Conservation (phyloP, 164 flowering plant species). For the Vitis vinifera region DNA sequence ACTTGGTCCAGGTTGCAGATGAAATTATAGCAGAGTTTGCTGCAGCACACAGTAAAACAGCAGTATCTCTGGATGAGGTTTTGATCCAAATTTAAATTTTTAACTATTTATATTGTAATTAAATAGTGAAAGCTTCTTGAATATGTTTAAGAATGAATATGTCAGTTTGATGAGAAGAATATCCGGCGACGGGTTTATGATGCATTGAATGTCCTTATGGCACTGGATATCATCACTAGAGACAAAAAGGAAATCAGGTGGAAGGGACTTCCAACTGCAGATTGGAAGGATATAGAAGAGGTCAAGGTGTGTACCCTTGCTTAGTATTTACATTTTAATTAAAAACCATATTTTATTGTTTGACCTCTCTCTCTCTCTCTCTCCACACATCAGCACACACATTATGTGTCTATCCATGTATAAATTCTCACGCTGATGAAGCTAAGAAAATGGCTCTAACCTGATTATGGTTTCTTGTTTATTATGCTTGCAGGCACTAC, state of each 20-base stretch:
- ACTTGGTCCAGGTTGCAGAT: constrained; percentile 36
- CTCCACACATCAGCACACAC: not conserved
- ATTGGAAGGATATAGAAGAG: constrained; percentile 28
- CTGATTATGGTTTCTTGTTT: not conserved
- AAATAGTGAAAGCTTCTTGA: not conserved
- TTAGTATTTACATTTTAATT: not conserved
- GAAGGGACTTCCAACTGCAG: constrained; percentile 37
- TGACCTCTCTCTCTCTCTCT: not conserved
- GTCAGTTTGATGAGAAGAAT: constrained; percentile 41
- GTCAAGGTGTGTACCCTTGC: constrained; percentile 18
- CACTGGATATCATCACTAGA: constrained; percentile 37
- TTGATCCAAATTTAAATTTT: not conserved
- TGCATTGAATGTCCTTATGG: constrained; percentile 47
- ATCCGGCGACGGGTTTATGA: constrained; percentile 46
- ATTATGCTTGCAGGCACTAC: constrained; percentile 20
- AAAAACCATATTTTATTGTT: not conserved
- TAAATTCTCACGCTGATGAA: not conserved
- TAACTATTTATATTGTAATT: not conserved
- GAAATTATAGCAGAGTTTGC: constrained; percentile 37
- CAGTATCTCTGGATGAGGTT: constrained; percentile 27
- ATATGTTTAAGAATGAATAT: not conserved
- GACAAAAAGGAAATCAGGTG: constrained; percentile 43
- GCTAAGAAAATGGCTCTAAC: not conserved
- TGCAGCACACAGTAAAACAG: constrained; percentile 6
- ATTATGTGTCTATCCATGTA: no score